phyloP scores from a whole-genome alignment of 2,329 filamentous ascomycete species.

The Balansia obtecta region DNA sequence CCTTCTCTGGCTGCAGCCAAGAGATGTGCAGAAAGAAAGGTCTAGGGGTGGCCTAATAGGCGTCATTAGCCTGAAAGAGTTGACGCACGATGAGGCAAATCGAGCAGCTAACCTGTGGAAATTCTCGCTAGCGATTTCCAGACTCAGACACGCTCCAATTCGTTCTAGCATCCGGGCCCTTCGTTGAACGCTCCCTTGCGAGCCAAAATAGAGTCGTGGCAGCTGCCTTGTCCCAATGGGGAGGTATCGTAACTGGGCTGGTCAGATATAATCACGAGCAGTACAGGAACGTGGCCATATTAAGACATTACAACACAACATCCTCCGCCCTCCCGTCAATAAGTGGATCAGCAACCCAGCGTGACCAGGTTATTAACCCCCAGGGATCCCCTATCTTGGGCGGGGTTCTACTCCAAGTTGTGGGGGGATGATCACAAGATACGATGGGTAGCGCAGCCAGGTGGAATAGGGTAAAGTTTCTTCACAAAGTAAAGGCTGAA shows the following conservation, averaged over 20 bases:
- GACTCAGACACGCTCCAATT: no score
- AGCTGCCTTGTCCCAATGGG: no score
- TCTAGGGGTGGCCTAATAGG: background rate
- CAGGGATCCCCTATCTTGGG: background rate
- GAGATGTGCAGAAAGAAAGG: constrained; percentile 2
- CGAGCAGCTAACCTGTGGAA: background rate
- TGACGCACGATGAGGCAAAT: constrained; percentile 6
- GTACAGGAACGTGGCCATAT: no score
- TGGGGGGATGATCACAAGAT: background rate
- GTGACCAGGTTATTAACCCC: background rate
- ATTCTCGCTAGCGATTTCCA: background rate
- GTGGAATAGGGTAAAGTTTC: no score
- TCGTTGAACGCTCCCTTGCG: no score
- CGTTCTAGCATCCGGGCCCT: no score
- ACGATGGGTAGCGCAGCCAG: background rate
- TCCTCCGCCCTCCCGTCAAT: no score
- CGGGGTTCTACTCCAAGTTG: background rate
- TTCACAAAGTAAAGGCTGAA: no score
- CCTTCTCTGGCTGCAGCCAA: background rate
- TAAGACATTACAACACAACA: no score
- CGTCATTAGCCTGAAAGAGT: background rate
- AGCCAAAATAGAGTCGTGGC: no score
- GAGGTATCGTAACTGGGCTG: no score
- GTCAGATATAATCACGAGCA: no score
- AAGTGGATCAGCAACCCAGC: background rate